Evolutionary conservation across 306 rosid genomes (phyloP), one percentile per base, ranked within the genome.

Genomic region (Prosopis cineraria): DNA sequence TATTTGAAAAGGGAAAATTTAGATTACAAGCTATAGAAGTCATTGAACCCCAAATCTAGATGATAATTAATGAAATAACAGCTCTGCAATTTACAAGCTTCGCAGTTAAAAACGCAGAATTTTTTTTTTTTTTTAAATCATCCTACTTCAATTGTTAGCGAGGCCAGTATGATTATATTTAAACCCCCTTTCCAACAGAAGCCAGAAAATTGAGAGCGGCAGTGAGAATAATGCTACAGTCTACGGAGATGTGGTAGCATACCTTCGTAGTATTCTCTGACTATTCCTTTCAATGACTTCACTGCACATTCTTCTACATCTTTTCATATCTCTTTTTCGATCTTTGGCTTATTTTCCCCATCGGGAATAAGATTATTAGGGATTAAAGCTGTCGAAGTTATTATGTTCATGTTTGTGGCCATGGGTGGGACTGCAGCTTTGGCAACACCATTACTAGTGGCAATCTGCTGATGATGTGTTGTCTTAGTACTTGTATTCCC

Each of bases 61-160:
- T 72, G 82, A 62, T 56, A 84, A 47, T 79, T 70, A 75, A 78
- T 40, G 80, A 81, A 83, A 83, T 84, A 81, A 86, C 88, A 85
- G 81, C 86, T 82, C 87, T 78, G 84, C 86, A 88, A 83, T 87
- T 83, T 92, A 90, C 97, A 93, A 85, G 78, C 78, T 70, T 76
- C 75, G 80, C 78, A 16, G 79, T 70, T 73, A 83, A 86, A 85
- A 78, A 87, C 43, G 14, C 20, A 36, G 68, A 48, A n/a, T n/a
- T n/a, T 52, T 44, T 39, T 39, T 39, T 40, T 40, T 40, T 40
- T 40, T 40, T 40, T 52, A 63, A 73, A 79, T 60, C 81, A 85
- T 82, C 82, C 87, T 73, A 62, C 72, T 44, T 72, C 78, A 62
- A 47, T 80, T 77, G 85, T 78, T 67, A 70, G 79, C 72, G 71